Evolutionary conservation across 106 monocot species (phyloP).

Genomic region (Dioscorea dumetorum): DNA sequence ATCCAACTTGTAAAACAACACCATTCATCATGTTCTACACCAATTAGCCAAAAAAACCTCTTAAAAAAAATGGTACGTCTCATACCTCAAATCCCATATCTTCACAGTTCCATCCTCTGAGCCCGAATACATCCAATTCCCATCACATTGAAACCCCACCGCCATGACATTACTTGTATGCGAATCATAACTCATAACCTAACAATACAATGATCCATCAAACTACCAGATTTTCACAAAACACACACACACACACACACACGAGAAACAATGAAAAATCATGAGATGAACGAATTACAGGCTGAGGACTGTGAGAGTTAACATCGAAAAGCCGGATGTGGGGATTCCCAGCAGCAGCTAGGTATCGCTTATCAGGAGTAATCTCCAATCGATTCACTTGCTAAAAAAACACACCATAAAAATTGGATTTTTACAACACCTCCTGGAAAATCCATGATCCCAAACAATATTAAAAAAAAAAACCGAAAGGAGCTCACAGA

Average conservation of each 20-base stretch:
- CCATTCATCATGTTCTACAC: no score
- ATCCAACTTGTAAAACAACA: no score
- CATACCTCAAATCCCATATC: constrained; percentile 96
- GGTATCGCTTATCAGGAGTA: constrained; percentile 69
- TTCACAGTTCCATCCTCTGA: constrained; percentile 98
- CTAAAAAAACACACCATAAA: constrained; percentile 28
- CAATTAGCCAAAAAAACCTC: no score
- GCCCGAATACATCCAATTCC: constrained; percentile 99
- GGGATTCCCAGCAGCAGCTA: constrained; percentile 98
- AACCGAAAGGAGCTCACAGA: constrained; percentile 27
- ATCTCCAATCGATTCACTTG: constrained; percentile 95
- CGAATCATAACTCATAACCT: constrained; percentile 85
- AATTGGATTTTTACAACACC: not conserved
- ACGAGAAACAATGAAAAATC: not conserved
- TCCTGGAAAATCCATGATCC: not conserved
- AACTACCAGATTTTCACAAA: not conserved
- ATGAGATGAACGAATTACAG: constrained; percentile 26
- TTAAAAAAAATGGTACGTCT: no score
- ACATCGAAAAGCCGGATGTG: constrained; percentile 98
- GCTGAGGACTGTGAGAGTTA: constrained; percentile 81
- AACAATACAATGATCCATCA: not conserved
- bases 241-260: no score
- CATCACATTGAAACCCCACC: constrained; percentile 95
- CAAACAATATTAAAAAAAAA: not conserved
- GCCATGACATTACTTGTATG: constrained; percentile 97